phyloP scores from a whole-genome alignment of 176 grass and related monocot genomes.

The Bothriochloa decipiens region DNA sequence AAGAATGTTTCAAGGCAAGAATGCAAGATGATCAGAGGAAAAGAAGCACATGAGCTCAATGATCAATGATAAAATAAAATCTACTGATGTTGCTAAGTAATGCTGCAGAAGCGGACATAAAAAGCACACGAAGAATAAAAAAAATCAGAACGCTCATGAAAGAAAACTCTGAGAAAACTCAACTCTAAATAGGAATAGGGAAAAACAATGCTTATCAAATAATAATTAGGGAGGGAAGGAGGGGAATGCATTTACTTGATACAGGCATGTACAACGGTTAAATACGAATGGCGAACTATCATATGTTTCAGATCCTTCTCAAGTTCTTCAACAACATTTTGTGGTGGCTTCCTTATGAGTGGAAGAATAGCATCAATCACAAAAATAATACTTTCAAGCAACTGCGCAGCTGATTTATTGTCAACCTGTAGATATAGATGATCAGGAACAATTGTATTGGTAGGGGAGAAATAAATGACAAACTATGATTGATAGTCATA shows the following conservation, averaged over 20 bases:
- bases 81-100: not conserved
- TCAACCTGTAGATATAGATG: constrained; percentile 64
- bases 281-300: constrained; percentile 94
- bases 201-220: constrained; percentile 6
- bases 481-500: constrained; percentile 15
- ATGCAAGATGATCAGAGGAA: constrained; percentile 5
- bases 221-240: constrained; percentile 31
- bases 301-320: constrained; percentile 98
- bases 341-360: constrained; percentile 85
- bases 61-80: constrained; percentile 42
- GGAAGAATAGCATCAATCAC: constrained; percentile 96
- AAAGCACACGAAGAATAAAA: constrained; percentile 9
- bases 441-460: constrained; percentile 41
- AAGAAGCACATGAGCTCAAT: constrained; percentile 10
- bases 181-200: not conserved
- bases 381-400: constrained; percentile 98
- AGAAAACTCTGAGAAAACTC: constrained; percentile 15
- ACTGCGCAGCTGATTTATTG: constrained; percentile 80
- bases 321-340: constrained; percentile 87
- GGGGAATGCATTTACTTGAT: constrained; percentile 66
- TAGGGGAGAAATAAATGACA: constrained; percentile 16
- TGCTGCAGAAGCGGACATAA: not conserved
- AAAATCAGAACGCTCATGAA: not conserved
- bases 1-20: constrained; percentile 24
- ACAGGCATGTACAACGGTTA: constrained; percentile 98